Percentiles rank a stretch among this genome's conserved stretches.
phyloP scores from a whole-genome alignment of 1,284 basidiomycete species.

The Coniferiporia weirii region DNA sequence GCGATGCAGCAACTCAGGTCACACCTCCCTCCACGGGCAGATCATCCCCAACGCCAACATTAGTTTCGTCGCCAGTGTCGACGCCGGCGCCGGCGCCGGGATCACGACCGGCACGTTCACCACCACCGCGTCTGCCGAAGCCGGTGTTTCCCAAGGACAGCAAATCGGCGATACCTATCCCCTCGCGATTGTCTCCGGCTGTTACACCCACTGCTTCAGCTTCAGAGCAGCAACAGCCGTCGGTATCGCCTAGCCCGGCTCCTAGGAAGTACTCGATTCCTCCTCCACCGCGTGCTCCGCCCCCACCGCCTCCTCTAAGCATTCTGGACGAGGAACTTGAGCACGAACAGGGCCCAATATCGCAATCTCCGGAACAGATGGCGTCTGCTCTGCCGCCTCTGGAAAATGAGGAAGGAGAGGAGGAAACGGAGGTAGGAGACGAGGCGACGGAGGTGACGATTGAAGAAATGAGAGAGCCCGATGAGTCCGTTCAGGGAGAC shows the following conservation, averaged over 20 bases:
- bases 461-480: background rate
- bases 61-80: too few species aligned
- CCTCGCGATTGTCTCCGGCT: background rate
- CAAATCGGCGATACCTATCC: background rate
- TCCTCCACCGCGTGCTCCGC: slow-evolving; percentile 19
- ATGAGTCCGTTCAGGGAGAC: background rate
- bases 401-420: background rate
- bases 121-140: background rate
- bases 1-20: background rate
- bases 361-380: background rate
- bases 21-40: background rate
- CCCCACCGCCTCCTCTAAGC: slow-evolving; percentile 5
- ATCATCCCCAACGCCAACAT: background rate
- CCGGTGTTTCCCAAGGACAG: background rate
- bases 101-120: background rate
- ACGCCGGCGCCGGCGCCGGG: too few species aligned
- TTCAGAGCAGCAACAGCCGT: background rate
- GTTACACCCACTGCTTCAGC: background rate
- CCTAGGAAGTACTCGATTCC: slow-evolving; percentile 19
- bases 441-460: too few species aligned
- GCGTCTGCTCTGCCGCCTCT: background rate
- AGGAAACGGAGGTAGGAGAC: background rate
- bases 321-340: too few species aligned
- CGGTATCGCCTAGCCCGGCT: background rate
- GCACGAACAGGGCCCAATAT: background rate